Evolutionary conservation across 2,329 filamentous ascomycete species (phyloP).

Genomic region (Camptophora hylomeconis): DNA sequence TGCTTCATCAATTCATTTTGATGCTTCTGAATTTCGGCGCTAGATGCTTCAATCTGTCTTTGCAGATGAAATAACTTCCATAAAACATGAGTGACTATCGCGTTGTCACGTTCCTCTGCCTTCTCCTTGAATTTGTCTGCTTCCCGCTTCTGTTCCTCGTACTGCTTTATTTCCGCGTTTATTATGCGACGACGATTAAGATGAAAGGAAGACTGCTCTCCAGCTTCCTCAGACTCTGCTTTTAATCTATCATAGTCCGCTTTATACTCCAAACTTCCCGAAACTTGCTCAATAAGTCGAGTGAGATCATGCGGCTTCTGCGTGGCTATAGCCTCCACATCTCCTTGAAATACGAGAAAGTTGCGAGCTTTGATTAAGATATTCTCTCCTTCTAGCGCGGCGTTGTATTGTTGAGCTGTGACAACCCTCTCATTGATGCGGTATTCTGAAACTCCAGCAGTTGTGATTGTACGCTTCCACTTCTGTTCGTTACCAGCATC

Average conservation of each 20-base stretch:
- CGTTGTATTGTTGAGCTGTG: conserved; percentile 83
- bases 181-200: conserved; percentile 82
- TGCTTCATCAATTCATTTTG: conserved; percentile 92
- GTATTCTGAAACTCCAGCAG: conserved; percentile 79
- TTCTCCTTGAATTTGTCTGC: conserved; percentile 89
- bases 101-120: conserved; percentile 77
- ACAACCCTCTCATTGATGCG: conserved; percentile 89
- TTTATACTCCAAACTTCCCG: conserved; percentile 88
- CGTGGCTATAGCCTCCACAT: conserved; percentile 91
- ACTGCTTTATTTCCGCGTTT: conserved; percentile 95
- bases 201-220: conserved; percentile 78
- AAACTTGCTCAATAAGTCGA: conserved; percentile 90
- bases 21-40: conserved; percentile 77
- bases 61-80: conserved; percentile 98
- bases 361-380: conserved; percentile 97
- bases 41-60: conserved; percentile 82
- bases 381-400: conserved; percentile 80
- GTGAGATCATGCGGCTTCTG: conserved; percentile 92
- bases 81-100: conserved; percentile 81
- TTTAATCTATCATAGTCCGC: conserved; percentile 87
- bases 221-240: conserved; percentile 68
- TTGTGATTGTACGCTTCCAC: conserved; percentile 93
- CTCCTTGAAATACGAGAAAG: conserved; percentile 95
- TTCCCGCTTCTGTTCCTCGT: conserved; percentile 91
- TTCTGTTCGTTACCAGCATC: conserved; percentile 88